A percentile compares a stretch with the other conserved stretches of the same genome.
Conservation (phyloP, 345 rosid genomes). For the Gossypium anomalum region DNA sequence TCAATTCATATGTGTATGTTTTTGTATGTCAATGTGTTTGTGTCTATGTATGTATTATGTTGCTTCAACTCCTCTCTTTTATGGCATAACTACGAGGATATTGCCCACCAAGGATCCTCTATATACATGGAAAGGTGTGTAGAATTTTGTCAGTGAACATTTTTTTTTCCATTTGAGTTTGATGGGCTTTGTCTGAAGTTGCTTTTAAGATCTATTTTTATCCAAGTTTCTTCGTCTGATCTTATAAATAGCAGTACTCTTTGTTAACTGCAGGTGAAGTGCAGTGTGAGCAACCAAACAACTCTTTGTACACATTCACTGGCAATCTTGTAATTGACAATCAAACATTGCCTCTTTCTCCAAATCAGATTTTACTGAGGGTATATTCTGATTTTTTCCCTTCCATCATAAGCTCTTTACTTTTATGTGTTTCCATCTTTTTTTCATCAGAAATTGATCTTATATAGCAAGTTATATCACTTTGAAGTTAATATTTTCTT, state of each 20-base stretch:
- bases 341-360: conserved; percentile 89
- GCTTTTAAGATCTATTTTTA: background rate
- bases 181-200: background rate
- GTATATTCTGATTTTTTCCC: conserved; percentile 42
- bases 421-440: background rate
- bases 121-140: background rate
- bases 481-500: background rate
- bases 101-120: background rate
- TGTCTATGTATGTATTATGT: background rate
- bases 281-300: conserved; percentile 99
- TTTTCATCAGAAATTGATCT: background rate
- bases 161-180: background rate
- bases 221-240: background rate
- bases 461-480: background rate
- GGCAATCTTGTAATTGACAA: conserved; percentile 89
- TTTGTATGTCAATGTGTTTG: background rate
- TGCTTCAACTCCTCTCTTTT: background rate
- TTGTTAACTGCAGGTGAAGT: conserved; percentile 74
- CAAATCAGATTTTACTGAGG: conserved; percentile 87
- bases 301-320: conserved; percentile 94
- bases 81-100: background rate
- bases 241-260: conserved; percentile 15
- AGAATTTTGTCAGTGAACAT: background rate
- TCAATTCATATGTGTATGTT: too few species aligned
- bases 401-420: conserved; percentile 3